Evolutionary conservation across 2,329 filamentous ascomycete species (phyloP).

Genomic region (Pezicula carpinea): DNA sequence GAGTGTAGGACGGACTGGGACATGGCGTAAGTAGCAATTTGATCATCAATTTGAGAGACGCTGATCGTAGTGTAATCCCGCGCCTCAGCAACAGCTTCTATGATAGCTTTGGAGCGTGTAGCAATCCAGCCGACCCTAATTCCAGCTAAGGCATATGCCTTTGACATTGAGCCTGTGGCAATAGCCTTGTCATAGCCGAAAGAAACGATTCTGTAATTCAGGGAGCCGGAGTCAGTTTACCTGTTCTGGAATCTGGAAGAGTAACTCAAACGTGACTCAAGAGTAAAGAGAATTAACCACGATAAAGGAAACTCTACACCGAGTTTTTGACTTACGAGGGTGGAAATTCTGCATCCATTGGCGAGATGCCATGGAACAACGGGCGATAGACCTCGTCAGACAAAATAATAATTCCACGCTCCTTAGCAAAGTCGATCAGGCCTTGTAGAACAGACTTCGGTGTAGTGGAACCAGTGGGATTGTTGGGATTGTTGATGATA

Average conservation of each 20-base stretch:
- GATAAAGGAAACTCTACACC: no score
- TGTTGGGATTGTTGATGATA: constrained; percentile 73
- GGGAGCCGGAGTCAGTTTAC: no score
- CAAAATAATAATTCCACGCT: constrained; percentile 61
- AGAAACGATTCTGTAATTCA: no score
- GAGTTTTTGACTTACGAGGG: no score
- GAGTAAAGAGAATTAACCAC: no score
- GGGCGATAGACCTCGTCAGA: constrained; percentile 82
- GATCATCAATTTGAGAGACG: constrained; percentile 78
- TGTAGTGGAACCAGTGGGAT: constrained; percentile 72
- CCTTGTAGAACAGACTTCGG: constrained; percentile 54
- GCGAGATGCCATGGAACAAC: constrained; percentile 57
- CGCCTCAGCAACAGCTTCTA: constrained; percentile 58
- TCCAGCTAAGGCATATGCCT: constrained; percentile 78
- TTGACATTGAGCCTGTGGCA: constrained; percentile 77
- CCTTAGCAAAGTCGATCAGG: constrained; percentile 59
- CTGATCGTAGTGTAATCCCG: constrained; percentile 84
- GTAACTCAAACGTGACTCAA: no score
- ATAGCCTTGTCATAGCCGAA: constrained; percentile 68
- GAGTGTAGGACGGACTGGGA: constrained; percentile 57
- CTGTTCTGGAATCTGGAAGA: no score
- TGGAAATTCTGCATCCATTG: constrained; percentile 41
- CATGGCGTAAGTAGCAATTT: constrained; percentile 71
- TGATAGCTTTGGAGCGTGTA: constrained; percentile 55
- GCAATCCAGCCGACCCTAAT: constrained; percentile 82